Evolutionary conservation across 768 basidiomycete species (phyloP), one percentile per base, ranked within the genome.

Genomic region (Termitomyces sp.): DNA sequence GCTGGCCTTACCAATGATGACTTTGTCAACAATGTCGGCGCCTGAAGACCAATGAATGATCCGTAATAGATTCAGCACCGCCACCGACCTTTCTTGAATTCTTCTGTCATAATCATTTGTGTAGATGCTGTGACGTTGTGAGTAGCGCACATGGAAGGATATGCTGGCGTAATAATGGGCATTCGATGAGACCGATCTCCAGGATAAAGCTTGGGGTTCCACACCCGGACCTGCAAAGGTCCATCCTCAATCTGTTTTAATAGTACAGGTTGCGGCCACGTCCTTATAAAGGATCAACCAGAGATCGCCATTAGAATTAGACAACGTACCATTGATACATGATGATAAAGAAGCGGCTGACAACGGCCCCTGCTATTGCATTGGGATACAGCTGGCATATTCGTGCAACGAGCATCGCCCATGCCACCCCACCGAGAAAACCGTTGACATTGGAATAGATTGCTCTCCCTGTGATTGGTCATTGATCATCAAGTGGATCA

Each of bases 111-210:
- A 55, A 99, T 91, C 80, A 89, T 87, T 73, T 97, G 93, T 5
- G 96, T 98, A 9, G 94, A 97, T 44, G 85, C 83, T 52, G 94
- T 94, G 59, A 98, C 95, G 66, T 98, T 99, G 75, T 99, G 97
- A 18, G 97, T 99, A 26, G 96, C 85, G 71, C 96, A 98, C 96
- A 99, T 99, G 6, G 96, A 88, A 47, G 97, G 97, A 73, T 98
- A 99, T 12, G 97, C 95, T 3, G 97, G 97, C 2, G 97, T 99
- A 65, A 99, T 98, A 67, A 99, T 98, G 13, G 97, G 97, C 97
- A 98, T 98, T 63, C 93, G 83, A 73, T 99, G 97, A n/a, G 91
- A 83, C 57, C 91, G 81, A 71, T 98, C 94, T 59, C 84, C 84
- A 5, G 94, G 94, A 70, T 96, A 98, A 55, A 97, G 71, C 90